Evolutionary conservation across 2,329 filamentous ascomycete genomes (phyloP), one percentile per base, ranked within the genome.

Genomic region (Trichoderma sp.): DNA sequence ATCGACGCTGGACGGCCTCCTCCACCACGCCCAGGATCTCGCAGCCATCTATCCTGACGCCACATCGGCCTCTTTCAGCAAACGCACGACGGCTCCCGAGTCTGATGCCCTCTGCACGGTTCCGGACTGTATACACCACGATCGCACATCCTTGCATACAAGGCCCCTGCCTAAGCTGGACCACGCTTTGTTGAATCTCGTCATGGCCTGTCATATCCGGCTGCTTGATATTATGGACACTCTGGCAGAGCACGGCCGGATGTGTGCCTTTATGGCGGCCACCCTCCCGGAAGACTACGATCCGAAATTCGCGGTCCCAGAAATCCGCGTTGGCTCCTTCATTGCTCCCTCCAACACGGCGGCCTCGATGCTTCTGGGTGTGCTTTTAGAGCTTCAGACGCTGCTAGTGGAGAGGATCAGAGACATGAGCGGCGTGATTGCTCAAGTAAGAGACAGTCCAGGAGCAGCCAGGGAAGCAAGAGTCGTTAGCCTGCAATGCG

Each of bases 261-360:
- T 77, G 13, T 83, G 82, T 69, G 71, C 73, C 14, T 74, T 75
- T 32, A 70, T 78, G 52, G 75, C 75, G 7, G 58, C 74, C 0
- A 74, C 74, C 0, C 71, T 77, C 0, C 76, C 78, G 0, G 64
- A 71, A 5, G 70, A 74, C 14, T 69, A 73, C 16, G 75, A 78
- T 16, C 79, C 77, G 0, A 74, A 75, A 6, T 75, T 82, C 46
- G 75, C 78, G 21, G 75, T 83, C 4, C 80, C 81, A 0, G 78
- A 82, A 58, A 78, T 83, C 16, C 77, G 78, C 4, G 77, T 83
- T 5, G 82, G 82, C 1, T 78, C 78, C 2, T 81, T 81, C 56
- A 72, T 79, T 21, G 76, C 79, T 6, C 76, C 78, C 3, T 75
- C 75, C 13, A 69, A 70, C 34, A 68, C 78, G 5, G 78, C 79